Percentiles rank a stretch among this genome's conserved stretches.
These are phyloP conservation scores for Fusarium fracticaudum DNA, from an alignment of 2,329 filamentous ascomycete species.

Conservation along the genomic window DNA sequence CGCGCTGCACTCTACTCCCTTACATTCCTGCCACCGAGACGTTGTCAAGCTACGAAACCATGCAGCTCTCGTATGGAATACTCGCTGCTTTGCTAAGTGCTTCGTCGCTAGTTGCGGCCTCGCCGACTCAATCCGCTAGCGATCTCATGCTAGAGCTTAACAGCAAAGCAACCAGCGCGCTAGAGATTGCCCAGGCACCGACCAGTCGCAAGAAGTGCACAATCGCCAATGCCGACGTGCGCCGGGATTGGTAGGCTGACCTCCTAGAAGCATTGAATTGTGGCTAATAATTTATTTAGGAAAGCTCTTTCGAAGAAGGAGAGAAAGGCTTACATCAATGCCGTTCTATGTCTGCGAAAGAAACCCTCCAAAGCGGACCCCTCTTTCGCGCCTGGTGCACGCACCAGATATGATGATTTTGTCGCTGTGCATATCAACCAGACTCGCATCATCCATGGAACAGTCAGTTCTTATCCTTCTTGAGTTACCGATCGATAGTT, in stretches of 20 bases:
- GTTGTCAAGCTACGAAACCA: neutral
- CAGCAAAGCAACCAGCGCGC: neutral
- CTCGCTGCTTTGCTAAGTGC: neutral
- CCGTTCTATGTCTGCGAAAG: neutral
- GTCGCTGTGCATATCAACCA: slow-evolving; percentile 15
- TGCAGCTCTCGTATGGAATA: neutral
- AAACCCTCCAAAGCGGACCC: slow-evolving; percentile 1
- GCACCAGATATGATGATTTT: slow-evolving; percentile 16
- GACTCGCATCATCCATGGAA: neutral
- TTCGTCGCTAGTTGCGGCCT: neutral
- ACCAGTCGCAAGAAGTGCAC: neutral
- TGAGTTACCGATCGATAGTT: no score
- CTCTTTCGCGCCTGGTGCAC: neutral
- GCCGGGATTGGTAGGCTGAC: neutral
- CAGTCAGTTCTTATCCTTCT: neutral
- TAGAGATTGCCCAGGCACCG: neutral
- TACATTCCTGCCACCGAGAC: neutral
- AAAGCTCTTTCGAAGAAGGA: neutral
- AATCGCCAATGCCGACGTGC: neutral
- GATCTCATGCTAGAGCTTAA: neutral
- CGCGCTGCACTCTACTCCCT: rapidly evolving
- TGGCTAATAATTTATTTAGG: neutral
- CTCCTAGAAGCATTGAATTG: rapidly evolving
- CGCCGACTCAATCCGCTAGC: neutral
- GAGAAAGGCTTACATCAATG: neutral